Evolutionary conservation across 1,139 yeast genomes (phyloP), one percentile per base, ranked within the genome.

Genomic region (Candida albicans): DNA sequence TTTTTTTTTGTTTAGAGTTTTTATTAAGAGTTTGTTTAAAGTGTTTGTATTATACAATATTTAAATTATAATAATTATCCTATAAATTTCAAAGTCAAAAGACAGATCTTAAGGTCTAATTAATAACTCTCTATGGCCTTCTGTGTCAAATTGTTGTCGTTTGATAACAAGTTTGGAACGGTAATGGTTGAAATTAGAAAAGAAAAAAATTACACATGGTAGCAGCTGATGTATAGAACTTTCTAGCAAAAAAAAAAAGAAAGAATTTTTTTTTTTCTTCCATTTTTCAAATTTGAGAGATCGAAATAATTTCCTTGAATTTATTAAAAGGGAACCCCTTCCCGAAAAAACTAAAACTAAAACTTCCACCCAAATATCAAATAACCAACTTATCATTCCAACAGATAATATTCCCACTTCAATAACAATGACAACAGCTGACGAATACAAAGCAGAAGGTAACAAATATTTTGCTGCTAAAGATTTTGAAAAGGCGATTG

Each of bases 381-480:
- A 27, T 14, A 8, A 7, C 32, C 22, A 30, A 18, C 13, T 13
- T 31, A 33, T 13, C n/a, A n/a, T n/a, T n/a, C n/a, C n/a, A n/a
- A n/a, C n/a, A n/a, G n/a, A n/a, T n/a, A n/a, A n/a, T n/a, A n/a
- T n/a, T n/a, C n/a, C n/a, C n/a, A n/a, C n/a, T n/a, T n/a, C n/a
- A n/a, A n/a, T 37, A 36, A 50, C n/a, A 24, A 65, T 65, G 70
- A 79, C 87, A 37, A 49, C 53, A 26, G 82, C 88, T 35, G 91
- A 84, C 52, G 90, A 85, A 63, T 82, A 61, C 60, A 86, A 86
- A 67, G 82, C 87, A 39, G 79, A 87, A 67, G 99, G 98, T 57
- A 93, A 93, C 72, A 86, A 89, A 53, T 93, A 91, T 42, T 93
- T 93, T 63, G 82, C 90, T 35, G 88, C 90, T 46, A 91, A 93